Percentiles rank a stretch among this genome's conserved stretches.
Evolutionary conservation across 2,329 filamentous ascomycete genomes (phyloP).

Genomic region (Cordyceps pruinosa): DNA sequence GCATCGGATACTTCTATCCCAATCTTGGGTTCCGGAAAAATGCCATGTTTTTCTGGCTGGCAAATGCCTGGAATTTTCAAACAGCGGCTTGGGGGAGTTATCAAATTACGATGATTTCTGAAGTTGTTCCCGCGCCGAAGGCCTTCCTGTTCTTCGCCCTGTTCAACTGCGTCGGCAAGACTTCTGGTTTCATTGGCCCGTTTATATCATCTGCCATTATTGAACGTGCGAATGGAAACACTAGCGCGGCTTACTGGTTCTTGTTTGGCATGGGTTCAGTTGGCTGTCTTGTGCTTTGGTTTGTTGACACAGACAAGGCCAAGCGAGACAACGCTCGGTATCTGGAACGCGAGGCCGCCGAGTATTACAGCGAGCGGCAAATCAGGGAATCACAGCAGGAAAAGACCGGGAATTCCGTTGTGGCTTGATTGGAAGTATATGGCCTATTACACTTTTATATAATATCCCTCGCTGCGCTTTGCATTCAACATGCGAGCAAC

Average conservation of each 20-base stretch:
- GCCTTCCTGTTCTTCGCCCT: conserved; percentile 20
- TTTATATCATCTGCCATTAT: conserved; percentile 20
- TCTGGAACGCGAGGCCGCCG: conserved; percentile 43
- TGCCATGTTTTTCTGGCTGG: conserved; percentile 17
- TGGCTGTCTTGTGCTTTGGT: conserved; percentile 15
- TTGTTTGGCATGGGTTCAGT: conserved; percentile 17
- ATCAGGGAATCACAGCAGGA: conserved; percentile 52
- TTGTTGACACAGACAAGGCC: conserved; percentile 18
- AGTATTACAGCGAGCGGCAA: conserved; percentile 53
- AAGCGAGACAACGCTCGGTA: conserved; percentile 17
- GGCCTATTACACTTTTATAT: background rate
- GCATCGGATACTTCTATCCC: conserved; percentile 16
- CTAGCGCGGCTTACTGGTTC: conserved; percentile 18
- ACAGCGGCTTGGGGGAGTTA: conserved; percentile 16
- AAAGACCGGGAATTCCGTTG: background rate
- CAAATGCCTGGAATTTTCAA: conserved; percentile 16
- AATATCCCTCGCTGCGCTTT: background rate
- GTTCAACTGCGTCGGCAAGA: conserved; percentile 20
- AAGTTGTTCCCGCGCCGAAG: conserved; percentile 18
- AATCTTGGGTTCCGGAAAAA: conserved; percentile 17
- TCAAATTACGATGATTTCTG: conserved; percentile 20
- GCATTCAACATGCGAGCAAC: conserved; percentile 10
- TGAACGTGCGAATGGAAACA: conserved; percentile 12
- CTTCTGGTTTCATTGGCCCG: conserved; percentile 19
- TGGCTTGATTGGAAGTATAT: background rate